phyloP scores from a whole-genome alignment of 352 stramenopile species.

The Globisporangium perplexum region DNA sequence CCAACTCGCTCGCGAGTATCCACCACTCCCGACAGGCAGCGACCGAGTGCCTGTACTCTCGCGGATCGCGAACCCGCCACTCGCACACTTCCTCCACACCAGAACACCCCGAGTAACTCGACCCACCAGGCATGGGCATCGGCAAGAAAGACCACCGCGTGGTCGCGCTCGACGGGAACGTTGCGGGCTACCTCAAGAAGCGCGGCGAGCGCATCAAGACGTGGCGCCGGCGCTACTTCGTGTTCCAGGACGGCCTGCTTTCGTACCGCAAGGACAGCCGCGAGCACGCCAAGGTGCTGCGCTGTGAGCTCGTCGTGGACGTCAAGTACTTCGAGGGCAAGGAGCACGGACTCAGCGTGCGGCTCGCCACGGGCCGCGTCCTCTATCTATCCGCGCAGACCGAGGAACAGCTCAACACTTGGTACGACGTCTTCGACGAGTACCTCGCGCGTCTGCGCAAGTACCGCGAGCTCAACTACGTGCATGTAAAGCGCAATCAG shows the following conservation, averaged over 20 bases:
- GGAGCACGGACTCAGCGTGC: conserved; percentile 45
- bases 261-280: conserved; percentile 59
- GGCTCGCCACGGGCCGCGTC: conserved; percentile 36
- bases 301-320: conserved; percentile 41
- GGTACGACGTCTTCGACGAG: conserved; percentile 58
- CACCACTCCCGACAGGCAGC: no score
- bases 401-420: conserved; percentile 49
- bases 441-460: conserved; percentile 35
- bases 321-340: conserved; percentile 43
- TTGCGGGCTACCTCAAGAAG: conserved; percentile 64
- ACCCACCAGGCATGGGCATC: conserved; percentile 3
- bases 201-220: conserved; percentile 65
- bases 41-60: no score
- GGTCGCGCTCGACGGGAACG: conserved; percentile 52
- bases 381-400: conserved; percentile 41
- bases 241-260: conserved; percentile 59
- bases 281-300: conserved; percentile 39
- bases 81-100: background rate
- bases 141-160: conserved; percentile 23
- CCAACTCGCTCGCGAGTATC: conserved; percentile 1
- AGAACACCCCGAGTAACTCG: background rate
- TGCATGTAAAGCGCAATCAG: conserved; percentile 33
- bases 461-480: conserved; percentile 28
- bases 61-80: no score
- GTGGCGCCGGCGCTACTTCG: conserved; percentile 76